These are phyloP conservation scores for Naegleria fowleri DNA, from an alignment of 208 protist species.

Conservation along the genomic window DNA sequence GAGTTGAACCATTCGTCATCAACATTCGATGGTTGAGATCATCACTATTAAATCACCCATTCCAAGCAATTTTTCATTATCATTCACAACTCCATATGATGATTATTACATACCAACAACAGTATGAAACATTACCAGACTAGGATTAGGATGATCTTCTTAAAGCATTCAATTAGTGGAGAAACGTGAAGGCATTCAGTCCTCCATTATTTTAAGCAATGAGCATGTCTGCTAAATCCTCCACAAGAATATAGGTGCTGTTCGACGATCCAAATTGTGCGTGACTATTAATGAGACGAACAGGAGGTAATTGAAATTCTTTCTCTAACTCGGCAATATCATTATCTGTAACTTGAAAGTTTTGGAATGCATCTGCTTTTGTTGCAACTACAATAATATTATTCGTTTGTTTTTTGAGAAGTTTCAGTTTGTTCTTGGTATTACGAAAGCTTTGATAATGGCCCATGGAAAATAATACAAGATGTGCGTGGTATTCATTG, in stretches of 20 bases:
- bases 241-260: background rate
- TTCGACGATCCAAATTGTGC: background rate
- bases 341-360: background rate
- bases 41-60: too few species aligned
- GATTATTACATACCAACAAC: too few species aligned
- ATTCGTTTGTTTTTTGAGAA: background rate
- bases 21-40: too few species aligned
- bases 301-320: background rate
- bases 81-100: too few species aligned
- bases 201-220: background rate
- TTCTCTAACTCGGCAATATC: background rate
- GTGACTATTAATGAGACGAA: background rate
- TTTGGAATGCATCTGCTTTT: background rate
- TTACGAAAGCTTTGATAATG: background rate
- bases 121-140: too few species aligned
- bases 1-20: too few species aligned
- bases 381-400: slow-evolving; percentile 6
- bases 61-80: too few species aligned
- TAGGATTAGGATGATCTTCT: too few species aligned
- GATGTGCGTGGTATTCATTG: background rate
- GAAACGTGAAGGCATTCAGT: background rate
- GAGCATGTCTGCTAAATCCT: background rate
- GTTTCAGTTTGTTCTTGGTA: background rate
- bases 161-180: too few species aligned
- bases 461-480: background rate